Evolutionary conservation across 148 eudicot species (phyloP), one percentile per base, ranked within the genome.

Genomic region (Arctostaphylos glauca): DNA sequence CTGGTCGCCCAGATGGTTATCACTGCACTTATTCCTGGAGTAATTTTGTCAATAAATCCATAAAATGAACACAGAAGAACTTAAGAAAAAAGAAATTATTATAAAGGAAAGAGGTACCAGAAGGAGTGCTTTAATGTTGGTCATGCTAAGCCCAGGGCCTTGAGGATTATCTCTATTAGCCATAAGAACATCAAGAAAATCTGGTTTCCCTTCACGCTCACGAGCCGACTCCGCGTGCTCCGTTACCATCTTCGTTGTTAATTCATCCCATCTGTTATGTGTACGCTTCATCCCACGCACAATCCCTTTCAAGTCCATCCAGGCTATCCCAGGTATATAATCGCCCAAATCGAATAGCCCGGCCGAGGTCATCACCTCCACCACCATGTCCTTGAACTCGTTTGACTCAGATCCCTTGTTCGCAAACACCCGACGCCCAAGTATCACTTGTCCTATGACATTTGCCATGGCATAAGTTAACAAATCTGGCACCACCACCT

Each of bases 221-320:
- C 81, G 23, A 15, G 84, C 79, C 6, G 83, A 47, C 6, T 44
- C 82, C 23, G 3, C 3, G 70, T 86, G 86, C 7, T 86, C 81
- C 52, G 72, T 86, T 1, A 86, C 14, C 88, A 86, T 84, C 76
- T 44, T 83, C 0, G 76, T 52, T 6, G 85, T 21, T 31, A 87
- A 76, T 0, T 5, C 76, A 64, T 87, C 89, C 25, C 83, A 64
- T 43, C 64, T 85, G 77, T 52, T 77, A 43, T 86, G 90, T 56
- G 83, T 79, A 8, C 46, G 18, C 59, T 85, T 85, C 89, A 87
- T 87, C 25, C 86, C 84, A 6, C 75, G 46, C 68, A 83, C 86
- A 15, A 86, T 80, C 12, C 87, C 87, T 52, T 85, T 84, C 79
- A 85, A 16, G 74, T 85, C 87, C 85, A 85, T 82, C 87, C 87